Conservation (phyloP, 2,329 filamentous ascomycete species). For the Fusarium nelsonii region DNA sequence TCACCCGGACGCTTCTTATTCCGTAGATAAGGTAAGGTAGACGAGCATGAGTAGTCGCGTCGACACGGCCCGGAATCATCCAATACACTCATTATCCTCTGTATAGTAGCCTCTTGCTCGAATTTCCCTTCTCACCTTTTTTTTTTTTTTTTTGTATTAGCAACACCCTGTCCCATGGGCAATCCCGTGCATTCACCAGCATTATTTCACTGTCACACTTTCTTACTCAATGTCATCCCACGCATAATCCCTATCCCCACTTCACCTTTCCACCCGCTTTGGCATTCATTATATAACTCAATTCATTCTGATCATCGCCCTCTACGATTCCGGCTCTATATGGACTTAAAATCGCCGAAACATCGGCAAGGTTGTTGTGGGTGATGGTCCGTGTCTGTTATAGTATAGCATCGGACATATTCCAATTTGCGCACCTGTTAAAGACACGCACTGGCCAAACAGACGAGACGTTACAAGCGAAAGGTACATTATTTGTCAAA, state of each 20-base stretch:
- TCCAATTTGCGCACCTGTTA: not conserved
- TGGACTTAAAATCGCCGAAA: constrained; percentile 6
- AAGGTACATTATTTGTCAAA: constrained; percentile 4
- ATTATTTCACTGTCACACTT: constrained; percentile 18
- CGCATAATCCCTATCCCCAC: constrained; percentile 8
- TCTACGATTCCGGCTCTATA: constrained; percentile 8
- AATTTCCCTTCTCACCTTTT: not conserved
- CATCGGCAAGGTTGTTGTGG: constrained; percentile 7
- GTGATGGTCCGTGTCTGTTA: constrained; percentile 5
- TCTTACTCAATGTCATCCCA: constrained; percentile 28
- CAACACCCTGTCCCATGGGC: not conserved
- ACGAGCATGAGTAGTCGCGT: not conserved
- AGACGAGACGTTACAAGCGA: constrained; percentile 3
- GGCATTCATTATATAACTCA: constrained; percentile 7
- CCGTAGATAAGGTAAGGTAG: constrained; percentile 24
- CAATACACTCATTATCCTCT: constrained; percentile 5
- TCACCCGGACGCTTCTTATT: not conserved
- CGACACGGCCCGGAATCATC: not conserved
- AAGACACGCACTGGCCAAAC: not conserved
- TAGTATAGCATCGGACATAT: constrained; percentile 1
- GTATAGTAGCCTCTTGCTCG: not conserved
- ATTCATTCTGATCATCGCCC: constrained; percentile 2
- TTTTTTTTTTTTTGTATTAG: not conserved
- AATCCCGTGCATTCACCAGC: not conserved
- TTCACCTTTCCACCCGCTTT: constrained; percentile 2